These are phyloP conservation scores for Sporothrix pseudoabietina DNA, from an alignment of 2,329 filamentous ascomycete genomes.

Conservation along the genomic window DNA sequence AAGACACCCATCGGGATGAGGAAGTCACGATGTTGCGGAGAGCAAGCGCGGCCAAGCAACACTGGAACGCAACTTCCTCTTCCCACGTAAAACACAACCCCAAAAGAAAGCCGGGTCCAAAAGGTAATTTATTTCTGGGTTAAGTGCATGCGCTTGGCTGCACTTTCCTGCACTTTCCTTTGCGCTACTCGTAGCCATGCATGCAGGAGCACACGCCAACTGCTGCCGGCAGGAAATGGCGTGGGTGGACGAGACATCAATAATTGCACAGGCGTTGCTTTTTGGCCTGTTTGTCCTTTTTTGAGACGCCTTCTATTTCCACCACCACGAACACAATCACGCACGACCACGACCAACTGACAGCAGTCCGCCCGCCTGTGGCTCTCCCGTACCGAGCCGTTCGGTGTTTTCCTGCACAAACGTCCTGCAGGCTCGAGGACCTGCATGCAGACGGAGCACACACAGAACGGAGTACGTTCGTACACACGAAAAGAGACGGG, in stretches of 20 bases:
- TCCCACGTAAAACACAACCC: not conserved
- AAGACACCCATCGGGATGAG: not conserved
- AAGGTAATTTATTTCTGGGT: slow-evolving; percentile 17
- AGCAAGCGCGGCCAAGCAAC: slow-evolving; percentile 7
- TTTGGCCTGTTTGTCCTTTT: not conserved
- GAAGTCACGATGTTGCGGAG: not conserved
- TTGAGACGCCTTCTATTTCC: not conserved
- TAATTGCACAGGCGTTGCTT: slow-evolving; percentile 11
- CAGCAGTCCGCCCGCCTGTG: not conserved
- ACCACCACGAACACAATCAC: not conserved
- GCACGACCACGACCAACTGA: not conserved
- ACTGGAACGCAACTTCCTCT: not conserved
- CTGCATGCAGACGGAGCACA: slow-evolving; percentile 15
- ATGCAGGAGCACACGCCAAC: slow-evolving; percentile 21
- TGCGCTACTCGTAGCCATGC: slow-evolving; percentile 26
- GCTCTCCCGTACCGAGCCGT: slow-evolving; percentile 15
- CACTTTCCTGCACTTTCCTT: slow-evolving; percentile 15
- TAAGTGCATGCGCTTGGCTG: slow-evolving; percentile 23
- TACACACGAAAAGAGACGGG: not conserved
- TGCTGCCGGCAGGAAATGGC: slow-evolving; percentile 24
- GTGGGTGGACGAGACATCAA: not conserved
- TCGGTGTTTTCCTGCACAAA: slow-evolving; percentile 21
- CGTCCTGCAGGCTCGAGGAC: slow-evolving; percentile 5
- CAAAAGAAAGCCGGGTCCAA: not conserved
- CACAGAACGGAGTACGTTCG: not conserved